Conservation (phyloP, 768 basidiomycete genomes). For the Calvatia gigantea region DNA sequence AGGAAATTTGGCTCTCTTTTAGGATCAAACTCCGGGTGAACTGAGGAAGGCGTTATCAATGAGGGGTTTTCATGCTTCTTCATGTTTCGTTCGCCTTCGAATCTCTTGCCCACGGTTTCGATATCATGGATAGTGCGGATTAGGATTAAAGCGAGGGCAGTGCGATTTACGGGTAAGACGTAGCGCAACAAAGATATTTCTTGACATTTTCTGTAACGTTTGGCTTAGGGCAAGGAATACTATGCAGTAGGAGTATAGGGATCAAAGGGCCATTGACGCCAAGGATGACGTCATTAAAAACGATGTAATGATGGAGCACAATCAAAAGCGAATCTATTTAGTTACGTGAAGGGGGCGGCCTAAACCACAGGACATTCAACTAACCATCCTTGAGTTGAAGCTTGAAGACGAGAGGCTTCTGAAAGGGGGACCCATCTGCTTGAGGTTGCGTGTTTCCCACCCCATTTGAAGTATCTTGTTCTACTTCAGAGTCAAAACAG, state of each 20-base stretch:
- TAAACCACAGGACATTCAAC: not conserved
- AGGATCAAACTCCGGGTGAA: not conserved
- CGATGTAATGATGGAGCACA: no score
- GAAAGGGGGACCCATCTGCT: not conserved
- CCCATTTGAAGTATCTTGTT: constrained; percentile 1
- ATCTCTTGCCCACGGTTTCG: not conserved
- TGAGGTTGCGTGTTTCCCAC: constrained; percentile 7
- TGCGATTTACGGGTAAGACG: not conserved
- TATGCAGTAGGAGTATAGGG: no score
- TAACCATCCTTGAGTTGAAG: not conserved
- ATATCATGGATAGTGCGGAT: not conserved
- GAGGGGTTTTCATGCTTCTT: not conserved
- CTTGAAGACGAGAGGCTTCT: not conserved
- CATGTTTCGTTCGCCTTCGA: not conserved
- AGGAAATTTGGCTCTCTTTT: not conserved
- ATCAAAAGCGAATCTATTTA: no score
- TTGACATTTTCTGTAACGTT: not conserved
- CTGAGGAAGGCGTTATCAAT: not conserved
- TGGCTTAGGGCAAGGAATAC: no score
- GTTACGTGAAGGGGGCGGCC: not conserved
- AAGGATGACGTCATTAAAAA: no score
- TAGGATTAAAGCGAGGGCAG: not conserved
- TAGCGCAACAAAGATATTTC: not conserved
- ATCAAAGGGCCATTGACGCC: no score
- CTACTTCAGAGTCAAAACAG: not conserved